Evolutionary conservation across 2,329 filamentous ascomycete species (phyloP).

Genomic region (Aspergillus transmontanensis): DNA sequence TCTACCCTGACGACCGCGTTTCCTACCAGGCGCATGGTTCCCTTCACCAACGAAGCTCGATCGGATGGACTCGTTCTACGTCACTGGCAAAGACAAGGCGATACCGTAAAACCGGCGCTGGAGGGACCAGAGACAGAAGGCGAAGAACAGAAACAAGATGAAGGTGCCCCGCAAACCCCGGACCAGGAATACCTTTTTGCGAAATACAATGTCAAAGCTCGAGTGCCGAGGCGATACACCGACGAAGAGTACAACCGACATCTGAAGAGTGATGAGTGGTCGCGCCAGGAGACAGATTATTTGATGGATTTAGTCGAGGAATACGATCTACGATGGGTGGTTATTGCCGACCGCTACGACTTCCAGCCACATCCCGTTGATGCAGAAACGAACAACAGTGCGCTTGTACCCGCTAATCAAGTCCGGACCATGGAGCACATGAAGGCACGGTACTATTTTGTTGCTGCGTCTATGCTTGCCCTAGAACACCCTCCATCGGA

Average conservation of each 20-base stretch:
- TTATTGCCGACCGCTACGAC: constrained; percentile 93
- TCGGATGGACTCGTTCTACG: constrained; percentile 69
- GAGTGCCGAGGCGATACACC: constrained; percentile 73
- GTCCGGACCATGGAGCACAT: constrained; percentile 81
- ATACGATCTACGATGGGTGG: constrained; percentile 84
- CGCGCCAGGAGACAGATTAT: constrained; percentile 91
- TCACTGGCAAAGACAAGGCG: constrained; percentile 77
- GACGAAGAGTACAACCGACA: constrained; percentile 82
- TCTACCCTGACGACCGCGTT: constrained; percentile 33
- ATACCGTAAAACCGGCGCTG: constrained; percentile 41
- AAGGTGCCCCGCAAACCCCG: constrained; percentile 31
- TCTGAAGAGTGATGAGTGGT: constrained; percentile 77
- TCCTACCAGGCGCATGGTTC: constrained; percentile 66
- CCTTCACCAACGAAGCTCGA: constrained; percentile 79
- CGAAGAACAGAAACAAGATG: constrained; percentile 42
- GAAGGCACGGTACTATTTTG: constrained; percentile 86
- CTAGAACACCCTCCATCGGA: constrained; percentile 76
- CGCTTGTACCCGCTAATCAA: constrained; percentile 44
- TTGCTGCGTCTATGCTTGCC: constrained; percentile 80
- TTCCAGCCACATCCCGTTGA: constrained; percentile 46
- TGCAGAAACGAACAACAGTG: constrained; percentile 31
- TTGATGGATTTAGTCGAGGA: constrained; percentile 73
- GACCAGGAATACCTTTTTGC: constrained; percentile 66
- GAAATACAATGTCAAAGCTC: constrained; percentile 83
- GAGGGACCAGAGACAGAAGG: constrained; percentile 42